Conservation (phyloP, 2,329 filamentous ascomycete species). For the Calonectria multiphialidica region DNA sequence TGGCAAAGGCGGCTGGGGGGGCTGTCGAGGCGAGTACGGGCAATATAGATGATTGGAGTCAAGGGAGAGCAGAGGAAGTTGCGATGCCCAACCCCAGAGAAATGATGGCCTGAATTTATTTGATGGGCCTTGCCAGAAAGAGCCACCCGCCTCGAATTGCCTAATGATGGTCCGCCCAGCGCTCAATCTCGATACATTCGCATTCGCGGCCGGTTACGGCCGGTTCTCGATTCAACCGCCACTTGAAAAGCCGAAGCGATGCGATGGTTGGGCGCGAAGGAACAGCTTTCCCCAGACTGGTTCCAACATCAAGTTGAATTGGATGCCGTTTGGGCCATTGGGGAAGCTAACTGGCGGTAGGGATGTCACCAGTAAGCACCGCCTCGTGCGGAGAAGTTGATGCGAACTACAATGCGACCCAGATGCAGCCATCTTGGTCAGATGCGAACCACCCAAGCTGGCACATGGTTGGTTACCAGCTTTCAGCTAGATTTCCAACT, state of each 20-base stretch:
- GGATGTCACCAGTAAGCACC: slow-evolving; percentile 1
- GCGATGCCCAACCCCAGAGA: background rate
- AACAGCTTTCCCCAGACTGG: background rate
- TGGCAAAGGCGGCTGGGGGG: background rate
- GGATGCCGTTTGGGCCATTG: slow-evolving; percentile 5
- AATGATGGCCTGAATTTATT: background rate
- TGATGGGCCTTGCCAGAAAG: background rate
- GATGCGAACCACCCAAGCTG: slow-evolving; percentile 29
- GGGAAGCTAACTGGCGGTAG: background rate
- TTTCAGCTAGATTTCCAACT: background rate
- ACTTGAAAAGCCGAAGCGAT: background rate
- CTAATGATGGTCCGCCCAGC: slow-evolving; percentile 7
- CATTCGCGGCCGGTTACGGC: background rate
- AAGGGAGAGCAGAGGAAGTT: no score
- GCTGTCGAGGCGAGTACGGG: background rate
- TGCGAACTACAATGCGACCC: slow-evolving; percentile 25
- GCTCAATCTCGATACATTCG: background rate
- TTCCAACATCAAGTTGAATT: background rate
- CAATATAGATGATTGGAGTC: background rate
- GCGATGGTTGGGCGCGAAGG: background rate
- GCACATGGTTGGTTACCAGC: slow-evolving; percentile 33
- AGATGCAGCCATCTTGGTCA: slow-evolving; percentile 22
- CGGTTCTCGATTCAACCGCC: background rate
- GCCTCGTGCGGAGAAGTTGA: slow-evolving; percentile 15
- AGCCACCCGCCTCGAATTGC: background rate